Evolutionary conservation across 371 early-diverging fungal genomes (phyloP), one percentile per base, ranked within the genome.

Genomic region (Mycotypha africana): DNA sequence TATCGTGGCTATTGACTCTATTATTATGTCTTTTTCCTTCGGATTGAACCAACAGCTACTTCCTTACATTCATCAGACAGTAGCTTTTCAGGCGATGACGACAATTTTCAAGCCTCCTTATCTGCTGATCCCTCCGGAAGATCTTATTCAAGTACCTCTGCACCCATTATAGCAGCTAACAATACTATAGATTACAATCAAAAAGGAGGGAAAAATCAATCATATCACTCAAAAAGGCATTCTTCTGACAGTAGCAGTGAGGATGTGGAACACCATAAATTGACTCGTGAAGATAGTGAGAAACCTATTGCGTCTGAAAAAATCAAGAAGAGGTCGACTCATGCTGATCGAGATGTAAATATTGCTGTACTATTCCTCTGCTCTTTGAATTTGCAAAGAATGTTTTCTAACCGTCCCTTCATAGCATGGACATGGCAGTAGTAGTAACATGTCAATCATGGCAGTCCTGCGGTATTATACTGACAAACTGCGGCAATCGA

Each of bases 241-340:
- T 32, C 47, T 43, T 45, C 43, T 30, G 50, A 53, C 38, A 59
- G 50, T 24, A 67, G 59, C 43, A 70, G 57, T 56, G 55, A 50
- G 22, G 55, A 52, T 34, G 56, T 57, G 1, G 58, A 67, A 15
- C 71, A 71, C 42, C 65, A 65, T 34, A 64, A 67, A 57, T 42
- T 73, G 42, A 73, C 74, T 12, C 49, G 74, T 48, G 70, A 73
- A 42, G 74, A 73, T 42, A 73, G 70, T 33, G 70, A 69, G 40
- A 51, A 67, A 15, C 74, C 74, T 2, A 73, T 73, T 62, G 74
- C 74, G 12, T 73, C 74, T 44, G 74, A 73, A 53, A 73, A 73
- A 39, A 73, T 73, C 14, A 73, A 73, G 50, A 69, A 69, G 47
- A 69, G 65, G 38, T 60, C 64, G 10, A 56, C 53, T n/a, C 53